A percentile compares a stretch with the other conserved stretches of the same genome.
Conservation (phyloP, 1,284 basidiomycete species). For the Puccinia coronata region DNA sequence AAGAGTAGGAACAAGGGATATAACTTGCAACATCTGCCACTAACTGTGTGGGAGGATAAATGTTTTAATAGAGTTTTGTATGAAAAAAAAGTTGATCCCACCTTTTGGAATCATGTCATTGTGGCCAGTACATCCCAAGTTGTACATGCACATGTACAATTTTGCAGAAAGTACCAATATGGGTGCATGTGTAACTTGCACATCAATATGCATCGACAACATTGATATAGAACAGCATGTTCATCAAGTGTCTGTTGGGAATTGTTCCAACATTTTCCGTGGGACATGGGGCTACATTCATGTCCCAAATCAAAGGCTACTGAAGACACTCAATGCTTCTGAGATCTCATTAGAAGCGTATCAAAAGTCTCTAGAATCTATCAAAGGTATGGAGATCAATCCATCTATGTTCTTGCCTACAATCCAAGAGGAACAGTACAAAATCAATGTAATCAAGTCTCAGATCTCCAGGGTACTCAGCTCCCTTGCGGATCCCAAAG, state of each 20-base stretch:
- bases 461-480: background rate
- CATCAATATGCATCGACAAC: constrained; percentile 27
- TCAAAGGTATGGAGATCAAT: background rate
- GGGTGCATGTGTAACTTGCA: too few relatives aligned
- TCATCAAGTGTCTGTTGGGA: background rate
- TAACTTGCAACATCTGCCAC: too few relatives aligned
- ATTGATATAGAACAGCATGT: constrained; percentile 7
- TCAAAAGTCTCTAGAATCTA: background rate
- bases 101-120: too few relatives aligned
- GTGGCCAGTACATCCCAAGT: too few relatives aligned
- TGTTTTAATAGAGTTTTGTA: too few relatives aligned
- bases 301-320: background rate
- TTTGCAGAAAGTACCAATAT: too few relatives aligned
- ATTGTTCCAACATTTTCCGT: background rate
- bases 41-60: too few relatives aligned
- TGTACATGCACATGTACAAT: too few relatives aligned
- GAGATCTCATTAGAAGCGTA: background rate
- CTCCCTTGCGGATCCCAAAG: background rate
- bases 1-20: too few relatives aligned
- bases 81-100: too few relatives aligned
- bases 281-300: constrained; percentile 21
- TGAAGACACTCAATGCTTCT: background rate
- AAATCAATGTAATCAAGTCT: background rate
- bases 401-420: constrained; percentile 17
- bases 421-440: too few relatives aligned